phyloP scores from a whole-genome alignment of 805 yeast genomes.

The Wickerhamomyces canadensis region DNA sequence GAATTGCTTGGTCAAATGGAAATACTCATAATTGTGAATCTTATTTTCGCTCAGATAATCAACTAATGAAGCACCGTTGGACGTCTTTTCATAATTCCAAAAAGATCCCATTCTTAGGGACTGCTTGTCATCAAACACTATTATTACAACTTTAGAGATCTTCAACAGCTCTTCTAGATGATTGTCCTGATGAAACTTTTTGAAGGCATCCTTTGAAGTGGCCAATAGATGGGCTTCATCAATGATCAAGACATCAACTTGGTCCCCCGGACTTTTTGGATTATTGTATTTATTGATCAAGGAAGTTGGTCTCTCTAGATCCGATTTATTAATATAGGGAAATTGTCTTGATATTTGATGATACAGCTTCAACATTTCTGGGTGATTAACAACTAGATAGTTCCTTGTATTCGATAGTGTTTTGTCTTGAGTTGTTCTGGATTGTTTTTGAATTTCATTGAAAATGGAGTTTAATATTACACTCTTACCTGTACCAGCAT shows the following conservation, averaged over 20 bases:
- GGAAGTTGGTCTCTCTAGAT: conserved; percentile 42
- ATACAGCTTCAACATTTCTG: conserved; percentile 42
- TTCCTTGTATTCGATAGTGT: conserved; percentile 27
- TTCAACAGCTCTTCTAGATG: conserved; percentile 36
- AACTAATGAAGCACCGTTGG: conserved; percentile 32
- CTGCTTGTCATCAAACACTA: conserved; percentile 42
- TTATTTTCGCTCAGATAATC: conserved; percentile 4
- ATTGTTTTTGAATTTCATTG: conserved; percentile 33
- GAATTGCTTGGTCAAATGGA: conserved; percentile 34
- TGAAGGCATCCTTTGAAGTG: conserved; percentile 39
- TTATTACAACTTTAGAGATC: conserved; percentile 32
- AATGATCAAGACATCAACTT: conserved; percentile 33
- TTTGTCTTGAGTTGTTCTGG: conserved; percentile 18
- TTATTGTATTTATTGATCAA: conserved; percentile 29
- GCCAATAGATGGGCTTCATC: conserved; percentile 43
- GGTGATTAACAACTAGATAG: conserved; percentile 39
- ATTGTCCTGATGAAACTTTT: conserved; percentile 38
- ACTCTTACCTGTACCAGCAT: conserved; percentile 45
- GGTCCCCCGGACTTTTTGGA: conserved; percentile 5
- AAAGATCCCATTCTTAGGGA: conserved; percentile 41
- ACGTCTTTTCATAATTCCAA: conserved; percentile 27
- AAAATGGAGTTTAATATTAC: conserved; percentile 38
- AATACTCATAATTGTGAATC: conserved; percentile 11
- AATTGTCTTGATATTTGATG: conserved; percentile 33
- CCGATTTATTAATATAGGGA: conserved; percentile 30